These are phyloP conservation scores for Skeletonema potamos DNA, from an alignment of 108 stramenopile genomes.

Conservation along the genomic window DNA sequence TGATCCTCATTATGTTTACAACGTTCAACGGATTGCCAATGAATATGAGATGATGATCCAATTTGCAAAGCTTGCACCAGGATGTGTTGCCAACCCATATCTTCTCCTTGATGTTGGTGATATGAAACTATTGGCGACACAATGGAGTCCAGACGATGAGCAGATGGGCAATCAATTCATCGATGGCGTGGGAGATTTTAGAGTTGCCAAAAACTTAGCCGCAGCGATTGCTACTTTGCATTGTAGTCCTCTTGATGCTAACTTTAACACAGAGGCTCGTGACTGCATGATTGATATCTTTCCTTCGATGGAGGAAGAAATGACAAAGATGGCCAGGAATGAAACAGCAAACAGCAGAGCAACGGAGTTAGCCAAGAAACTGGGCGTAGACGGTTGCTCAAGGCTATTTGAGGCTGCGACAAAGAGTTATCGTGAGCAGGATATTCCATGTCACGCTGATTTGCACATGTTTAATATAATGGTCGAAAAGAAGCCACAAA, in stretches of 20 bases:
- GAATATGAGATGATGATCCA: constrained; percentile 6
- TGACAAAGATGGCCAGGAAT: neutral
- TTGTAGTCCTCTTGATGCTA: constrained; percentile 12
- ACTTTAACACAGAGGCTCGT: constrained; percentile 23
- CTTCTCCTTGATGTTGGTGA: neutral
- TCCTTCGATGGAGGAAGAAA: neutral
- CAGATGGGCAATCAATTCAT: constrained; percentile 42
- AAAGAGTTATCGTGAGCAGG: too few species aligned
- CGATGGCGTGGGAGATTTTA: constrained; percentile 30
- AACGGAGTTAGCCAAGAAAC: neutral
- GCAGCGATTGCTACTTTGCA: constrained; percentile 28
- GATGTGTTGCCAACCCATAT: neutral
- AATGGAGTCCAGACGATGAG: constrained; percentile 34
- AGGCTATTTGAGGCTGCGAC: too few species aligned
- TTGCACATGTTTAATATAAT: constrained; percentile 34
- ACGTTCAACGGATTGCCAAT: neutral
- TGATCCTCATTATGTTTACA: neutral
- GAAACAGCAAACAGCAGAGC: neutral
- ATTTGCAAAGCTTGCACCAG: neutral
- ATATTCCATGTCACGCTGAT: constrained; percentile 19
- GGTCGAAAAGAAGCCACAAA: neutral
- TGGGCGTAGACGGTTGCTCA: too few species aligned
- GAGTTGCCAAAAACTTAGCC: constrained; percentile 22
- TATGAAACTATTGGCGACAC: constrained; percentile 41
- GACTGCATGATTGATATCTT: neutral